These are phyloP conservation scores for Edaphochlamys debaryana DNA, from an alignment of 139 green algal species.

Conservation along the genomic window DNA sequence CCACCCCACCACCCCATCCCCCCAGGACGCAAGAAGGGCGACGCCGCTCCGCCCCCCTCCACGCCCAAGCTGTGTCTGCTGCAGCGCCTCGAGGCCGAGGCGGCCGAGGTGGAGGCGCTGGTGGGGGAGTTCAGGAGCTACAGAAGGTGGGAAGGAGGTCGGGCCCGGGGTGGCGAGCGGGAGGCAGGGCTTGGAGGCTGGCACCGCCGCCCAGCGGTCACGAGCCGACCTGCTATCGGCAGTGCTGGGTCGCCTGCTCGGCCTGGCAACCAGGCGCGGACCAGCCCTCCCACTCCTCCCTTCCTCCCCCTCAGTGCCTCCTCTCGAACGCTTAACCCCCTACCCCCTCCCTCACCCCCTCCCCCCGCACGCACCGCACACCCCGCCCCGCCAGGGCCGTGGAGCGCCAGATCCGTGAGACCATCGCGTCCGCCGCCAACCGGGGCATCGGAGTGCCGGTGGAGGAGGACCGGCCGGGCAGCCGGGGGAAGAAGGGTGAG, in stretches of 20 bases:
- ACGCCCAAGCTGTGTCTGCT: background rate
- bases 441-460: constrained; percentile 8
- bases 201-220: too few species aligned
- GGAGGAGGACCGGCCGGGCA: background rate
- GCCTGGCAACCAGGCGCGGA: too few species aligned
- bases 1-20: too few species aligned
- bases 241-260: too few species aligned
- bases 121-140: constrained; percentile 11
- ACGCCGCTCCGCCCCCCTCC: background rate
- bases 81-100: background rate
- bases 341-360: too few species aligned
- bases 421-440: constrained; percentile 34
- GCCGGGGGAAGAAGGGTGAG: constrained; percentile 13
- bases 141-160: constrained; percentile 34
- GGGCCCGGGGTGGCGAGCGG: too few species aligned
- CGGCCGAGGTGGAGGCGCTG: constrained; percentile 29
- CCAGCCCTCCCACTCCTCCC: too few species aligned
- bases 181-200: too few species aligned
- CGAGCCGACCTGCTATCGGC: too few species aligned
- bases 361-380: too few species aligned
- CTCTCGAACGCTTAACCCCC: too few species aligned
- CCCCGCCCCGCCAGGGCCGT: constrained; percentile 33
- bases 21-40: constrained; percentile 27
- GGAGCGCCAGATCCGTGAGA: constrained; percentile 53
- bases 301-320: too few species aligned